A percentile compares a stretch with the other conserved stretches of the same genome.
These are phyloP conservation scores for Zygosaccharomyces sapae DNA, from an alignment of 1,139 yeast species.

Conservation along the genomic window DNA sequence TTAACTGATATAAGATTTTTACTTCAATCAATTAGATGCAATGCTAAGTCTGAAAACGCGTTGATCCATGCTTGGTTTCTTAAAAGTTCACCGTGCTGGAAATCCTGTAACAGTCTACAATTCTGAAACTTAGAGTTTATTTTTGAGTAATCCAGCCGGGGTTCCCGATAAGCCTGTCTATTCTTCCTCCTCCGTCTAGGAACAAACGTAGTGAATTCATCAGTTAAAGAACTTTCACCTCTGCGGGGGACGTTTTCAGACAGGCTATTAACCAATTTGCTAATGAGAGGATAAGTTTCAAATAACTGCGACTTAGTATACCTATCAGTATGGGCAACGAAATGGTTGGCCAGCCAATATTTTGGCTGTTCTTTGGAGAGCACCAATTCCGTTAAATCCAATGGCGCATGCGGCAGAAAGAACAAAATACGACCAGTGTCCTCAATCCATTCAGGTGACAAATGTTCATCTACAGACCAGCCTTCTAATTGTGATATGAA, in stretches of 20 bases:
- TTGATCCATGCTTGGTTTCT: conserved; percentile 43
- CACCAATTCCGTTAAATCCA: conserved; percentile 49
- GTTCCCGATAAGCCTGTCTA: conserved; percentile 34
- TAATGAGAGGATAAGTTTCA: conserved; percentile 42
- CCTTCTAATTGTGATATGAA: conserved; percentile 33
- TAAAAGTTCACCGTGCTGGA: conserved; percentile 24
- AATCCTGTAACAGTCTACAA: conserved; percentile 24
- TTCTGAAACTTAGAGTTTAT: conserved; percentile 38
- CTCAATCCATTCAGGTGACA: conserved; percentile 15
- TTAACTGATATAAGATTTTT: background rate
- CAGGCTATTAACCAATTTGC: conserved; percentile 41
- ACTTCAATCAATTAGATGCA: conserved; percentile 36
- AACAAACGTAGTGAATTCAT: conserved; percentile 29
- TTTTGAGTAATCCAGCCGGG: conserved; percentile 40
- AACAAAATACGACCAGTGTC: conserved; percentile 37
- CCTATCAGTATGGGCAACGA: conserved; percentile 51
- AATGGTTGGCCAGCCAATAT: conserved; percentile 47
- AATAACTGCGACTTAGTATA: conserved; percentile 42
- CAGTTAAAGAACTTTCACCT: conserved; percentile 2
- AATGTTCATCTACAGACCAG: conserved; percentile 28
- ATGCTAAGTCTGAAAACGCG: conserved; percentile 52
- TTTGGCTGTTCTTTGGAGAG: conserved; percentile 39
- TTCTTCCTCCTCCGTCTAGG: conserved; percentile 34
- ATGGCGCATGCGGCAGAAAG: conserved; percentile 75
- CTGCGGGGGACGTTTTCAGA: conserved; percentile 4